These are phyloP conservation scores for Blastobotrys serpentis DNA, from an alignment of 1,139 yeast genomes.

Conservation along the genomic window DNA sequence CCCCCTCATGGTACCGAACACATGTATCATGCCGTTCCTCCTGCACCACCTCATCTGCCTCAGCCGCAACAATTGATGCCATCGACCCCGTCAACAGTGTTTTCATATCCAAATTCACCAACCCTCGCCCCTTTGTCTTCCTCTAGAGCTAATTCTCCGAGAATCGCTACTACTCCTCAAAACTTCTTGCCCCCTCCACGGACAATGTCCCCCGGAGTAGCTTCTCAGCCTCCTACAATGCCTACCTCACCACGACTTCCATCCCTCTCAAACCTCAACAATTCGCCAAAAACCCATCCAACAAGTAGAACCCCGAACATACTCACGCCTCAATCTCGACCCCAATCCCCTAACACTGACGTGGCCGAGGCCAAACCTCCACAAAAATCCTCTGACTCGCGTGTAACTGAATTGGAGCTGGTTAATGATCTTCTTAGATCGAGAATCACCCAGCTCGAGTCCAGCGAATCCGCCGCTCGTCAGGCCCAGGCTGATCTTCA, in stretches of 20 bases:
- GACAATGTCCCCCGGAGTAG: constrained; percentile 14
- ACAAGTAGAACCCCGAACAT: constrained; percentile 24
- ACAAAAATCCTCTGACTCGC: constrained; percentile 14
- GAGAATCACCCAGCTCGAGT: constrained; percentile 77
- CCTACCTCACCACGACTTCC: constrained; percentile 18
- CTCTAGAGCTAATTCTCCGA: constrained; percentile 18
- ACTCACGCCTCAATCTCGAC: constrained; percentile 33
- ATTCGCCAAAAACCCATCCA: constrained; percentile 18
- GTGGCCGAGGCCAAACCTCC: constrained; percentile 4
- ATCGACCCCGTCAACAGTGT: constrained; percentile 22
- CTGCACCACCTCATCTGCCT: constrained; percentile 10
- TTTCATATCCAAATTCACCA: constrained; percentile 25
- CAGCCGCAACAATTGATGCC: constrained; percentile 18
- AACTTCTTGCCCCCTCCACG: constrained; percentile 13
- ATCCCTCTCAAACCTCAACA: constrained; percentile 17
- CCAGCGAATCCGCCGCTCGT: constrained; percentile 49
- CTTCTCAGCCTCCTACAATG: constrained; percentile 14
- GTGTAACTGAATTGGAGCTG: constrained; percentile 69
- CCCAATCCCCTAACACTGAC: constrained; percentile 26
- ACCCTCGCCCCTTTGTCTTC: constrained; percentile 22
- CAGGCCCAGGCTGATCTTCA: constrained; percentile 30
- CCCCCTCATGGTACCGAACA: background rate
- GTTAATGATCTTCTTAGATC: constrained; percentile 83
- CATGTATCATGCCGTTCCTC: constrained; percentile 1
- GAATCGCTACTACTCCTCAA: constrained; percentile 15